Evolutionary conservation across 225 moss, liverwort and hornwort species (phyloP).

Genomic region (Climacium dendroides): DNA sequence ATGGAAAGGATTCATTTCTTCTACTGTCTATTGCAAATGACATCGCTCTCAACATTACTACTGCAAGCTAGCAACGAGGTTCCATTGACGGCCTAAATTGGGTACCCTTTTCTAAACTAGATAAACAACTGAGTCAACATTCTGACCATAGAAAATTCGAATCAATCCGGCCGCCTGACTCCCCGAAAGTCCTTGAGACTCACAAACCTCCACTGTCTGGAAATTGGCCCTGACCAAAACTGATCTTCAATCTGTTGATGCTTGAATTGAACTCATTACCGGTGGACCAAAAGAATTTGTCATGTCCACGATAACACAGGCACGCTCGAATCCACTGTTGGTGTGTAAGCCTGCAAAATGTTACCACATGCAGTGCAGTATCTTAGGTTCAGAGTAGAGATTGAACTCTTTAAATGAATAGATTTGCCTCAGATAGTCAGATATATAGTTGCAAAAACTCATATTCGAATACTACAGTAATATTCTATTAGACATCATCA

Average conservation of each 20-base stretch:
- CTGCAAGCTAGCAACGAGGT: too few relatives aligned
- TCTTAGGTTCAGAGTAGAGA: neutral
- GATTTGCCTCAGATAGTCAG: neutral
- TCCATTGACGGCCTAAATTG: neutral
- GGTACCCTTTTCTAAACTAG: neutral
- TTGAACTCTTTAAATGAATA: neutral
- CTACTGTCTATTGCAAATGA: neutral
- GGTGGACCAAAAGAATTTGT: neutral
- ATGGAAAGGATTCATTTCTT: neutral
- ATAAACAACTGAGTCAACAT: too few relatives aligned
- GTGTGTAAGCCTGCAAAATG: neutral
- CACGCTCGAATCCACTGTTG: neutral
- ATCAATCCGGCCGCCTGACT: neutral
- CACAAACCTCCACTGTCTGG: neutral
- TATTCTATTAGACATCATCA: too few relatives aligned
- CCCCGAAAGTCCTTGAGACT: neutral
- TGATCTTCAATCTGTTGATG: neutral
- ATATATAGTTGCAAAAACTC: neutral
- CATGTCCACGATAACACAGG: neutral
- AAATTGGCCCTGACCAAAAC: neutral
- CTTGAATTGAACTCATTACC: neutral
- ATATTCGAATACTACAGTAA: too few relatives aligned
- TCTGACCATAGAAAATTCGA: neutral
- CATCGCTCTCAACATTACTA: neutral
- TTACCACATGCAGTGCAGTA: neutral